phyloP scores from a whole-genome alignment of 2,329 filamentous ascomycete genomes.

The Coniochaeta sp. region DNA sequence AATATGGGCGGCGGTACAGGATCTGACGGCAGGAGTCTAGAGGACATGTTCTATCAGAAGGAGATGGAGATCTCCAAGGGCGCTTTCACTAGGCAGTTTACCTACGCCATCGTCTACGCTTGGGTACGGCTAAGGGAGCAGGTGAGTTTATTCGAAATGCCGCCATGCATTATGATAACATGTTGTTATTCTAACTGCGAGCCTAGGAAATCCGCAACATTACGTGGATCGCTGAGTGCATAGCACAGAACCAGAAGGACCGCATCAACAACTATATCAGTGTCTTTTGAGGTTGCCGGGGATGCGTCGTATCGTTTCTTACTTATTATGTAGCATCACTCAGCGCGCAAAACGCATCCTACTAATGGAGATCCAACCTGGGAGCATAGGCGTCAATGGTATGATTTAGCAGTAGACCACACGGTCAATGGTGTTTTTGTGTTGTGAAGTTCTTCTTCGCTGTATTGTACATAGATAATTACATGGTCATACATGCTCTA shows the following conservation, averaged over 20 bases:
- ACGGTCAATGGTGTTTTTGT: too few relatives aligned
- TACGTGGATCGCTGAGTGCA: conserved; percentile 99
- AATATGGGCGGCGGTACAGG: conserved; percentile 80
- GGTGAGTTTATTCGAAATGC: conserved; percentile 47
- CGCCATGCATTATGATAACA: not conserved
- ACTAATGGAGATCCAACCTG: not conserved
- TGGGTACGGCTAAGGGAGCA: conserved; percentile 98
- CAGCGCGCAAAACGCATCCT: conserved; percentile 1
- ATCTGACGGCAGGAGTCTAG: conserved; percentile 78
- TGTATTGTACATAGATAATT: conserved; percentile 44
- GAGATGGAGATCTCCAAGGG: conserved; percentile 98
- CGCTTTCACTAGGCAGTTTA: conserved; percentile 94
- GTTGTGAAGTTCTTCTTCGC: conserved; percentile 10
- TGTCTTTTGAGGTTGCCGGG: conserved; percentile 60
- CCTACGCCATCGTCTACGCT: conserved; percentile 87
- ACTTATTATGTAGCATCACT: not conserved
- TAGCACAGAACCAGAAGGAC: conserved; percentile 99
- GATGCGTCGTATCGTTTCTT: not conserved
- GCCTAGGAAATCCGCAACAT: conserved; percentile 95
- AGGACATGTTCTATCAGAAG: conserved; percentile 98
- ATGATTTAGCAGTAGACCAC: not conserved
- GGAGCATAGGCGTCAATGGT: conserved; percentile 1
- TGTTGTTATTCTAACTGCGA: conserved; percentile 22
- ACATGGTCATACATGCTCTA: conserved; percentile 32
- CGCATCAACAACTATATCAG: conserved; percentile 98